Conservation (phyloP, 345 rosid species). For the Draba incana region DNA sequence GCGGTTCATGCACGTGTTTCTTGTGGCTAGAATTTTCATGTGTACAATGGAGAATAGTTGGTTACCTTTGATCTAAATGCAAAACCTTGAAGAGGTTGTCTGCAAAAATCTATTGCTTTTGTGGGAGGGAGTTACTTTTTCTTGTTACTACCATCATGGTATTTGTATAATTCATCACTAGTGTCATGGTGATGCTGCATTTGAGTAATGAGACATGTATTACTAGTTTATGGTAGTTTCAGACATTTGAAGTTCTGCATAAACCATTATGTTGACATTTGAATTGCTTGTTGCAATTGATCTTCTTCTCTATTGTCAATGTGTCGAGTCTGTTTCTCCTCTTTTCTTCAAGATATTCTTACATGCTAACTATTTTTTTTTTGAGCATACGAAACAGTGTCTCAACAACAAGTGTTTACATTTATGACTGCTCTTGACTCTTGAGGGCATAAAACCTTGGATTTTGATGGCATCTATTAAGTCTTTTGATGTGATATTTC, state of each 20-base stretch:
- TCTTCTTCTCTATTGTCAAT: slow-evolving; percentile 21
- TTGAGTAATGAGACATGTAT: slow-evolving; percentile 8
- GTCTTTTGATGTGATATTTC: slow-evolving; percentile 22
- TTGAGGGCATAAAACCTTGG: neutral
- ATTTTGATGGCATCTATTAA: neutral
- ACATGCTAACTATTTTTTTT: neutral
- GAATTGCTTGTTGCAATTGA: slow-evolving; percentile 8
- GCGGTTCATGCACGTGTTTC: neutral
- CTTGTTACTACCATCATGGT: neutral
- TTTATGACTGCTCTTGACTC: neutral
- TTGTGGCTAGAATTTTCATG: neutral
- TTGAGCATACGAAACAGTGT: neutral
- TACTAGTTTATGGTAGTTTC: slow-evolving; percentile 9
- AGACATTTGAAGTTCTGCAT: slow-evolving; percentile 7
- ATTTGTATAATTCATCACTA: neutral
- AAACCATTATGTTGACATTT: neutral
- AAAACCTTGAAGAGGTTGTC: neutral
- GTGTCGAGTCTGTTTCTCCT: slow-evolving; percentile 5
- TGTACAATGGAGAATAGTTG: neutral
- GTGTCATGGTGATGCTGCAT: slow-evolving; percentile 28
- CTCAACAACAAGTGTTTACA: neutral
- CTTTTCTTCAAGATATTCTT: neutral
- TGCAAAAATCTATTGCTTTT: slow-evolving; percentile 14
- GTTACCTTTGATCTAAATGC: neutral
- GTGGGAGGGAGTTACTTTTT: neutral